Conservation (phyloP, 495 filamentous ascomycete genomes). For the Neurospora discreta region DNA sequence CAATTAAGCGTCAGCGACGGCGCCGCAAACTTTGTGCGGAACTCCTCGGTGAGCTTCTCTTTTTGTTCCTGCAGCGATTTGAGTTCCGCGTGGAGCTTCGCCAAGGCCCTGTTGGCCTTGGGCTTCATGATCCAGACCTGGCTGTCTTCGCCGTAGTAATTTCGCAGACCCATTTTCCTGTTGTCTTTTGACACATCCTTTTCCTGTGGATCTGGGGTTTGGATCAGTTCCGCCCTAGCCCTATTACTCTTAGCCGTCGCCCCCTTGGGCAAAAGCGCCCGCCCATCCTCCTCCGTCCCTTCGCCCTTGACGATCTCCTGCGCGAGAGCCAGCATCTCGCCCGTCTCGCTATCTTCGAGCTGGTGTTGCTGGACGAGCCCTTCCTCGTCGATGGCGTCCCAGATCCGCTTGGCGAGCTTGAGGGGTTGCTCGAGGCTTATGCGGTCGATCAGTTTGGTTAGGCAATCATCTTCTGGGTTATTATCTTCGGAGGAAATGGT, state of each 20-base stretch:
- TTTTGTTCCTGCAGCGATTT: constrained; percentile 48
- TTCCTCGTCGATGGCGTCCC: constrained; percentile 83
- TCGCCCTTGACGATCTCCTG: constrained; percentile 53
- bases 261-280: constrained; percentile 30
- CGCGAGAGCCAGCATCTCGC: constrained; percentile 55
- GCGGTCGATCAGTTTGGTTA: constrained; percentile 45
- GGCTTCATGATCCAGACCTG: constrained; percentile 84
- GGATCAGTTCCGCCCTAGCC: constrained; percentile 11
- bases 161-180: constrained; percentile 20
- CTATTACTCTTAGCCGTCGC: constrained; percentile 11
- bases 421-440: constrained; percentile 59
- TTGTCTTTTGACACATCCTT: constrained; percentile 27
- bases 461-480: constrained; percentile 17
- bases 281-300: constrained; percentile 23
- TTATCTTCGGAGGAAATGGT: background rate
- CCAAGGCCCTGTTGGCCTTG: constrained; percentile 54
- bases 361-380: constrained; percentile 69
- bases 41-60: constrained; percentile 40
- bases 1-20: constrained; percentile 64
- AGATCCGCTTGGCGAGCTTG: constrained; percentile 57
- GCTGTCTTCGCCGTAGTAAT: constrained; percentile 40
- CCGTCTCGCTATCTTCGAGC: constrained; percentile 58
- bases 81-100: constrained; percentile 54
- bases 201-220: constrained; percentile 10
- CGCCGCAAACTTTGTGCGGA: constrained; percentile 43